Base-by-base conservation (phyloP, 345 rosid species). In the Eucalyptus grandis region DNA sequence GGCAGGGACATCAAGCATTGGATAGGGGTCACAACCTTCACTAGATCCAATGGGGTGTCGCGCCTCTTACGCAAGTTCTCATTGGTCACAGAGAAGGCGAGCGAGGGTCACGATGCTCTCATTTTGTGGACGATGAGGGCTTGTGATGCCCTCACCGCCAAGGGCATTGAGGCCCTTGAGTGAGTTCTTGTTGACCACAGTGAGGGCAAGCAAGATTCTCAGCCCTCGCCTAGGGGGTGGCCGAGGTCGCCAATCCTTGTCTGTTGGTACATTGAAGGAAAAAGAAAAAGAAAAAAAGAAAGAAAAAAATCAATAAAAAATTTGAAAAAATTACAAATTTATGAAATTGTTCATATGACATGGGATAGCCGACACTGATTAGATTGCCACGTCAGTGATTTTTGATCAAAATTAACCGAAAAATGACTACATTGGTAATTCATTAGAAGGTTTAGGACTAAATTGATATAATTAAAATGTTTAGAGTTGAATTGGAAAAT, bases 371-470 rank as follows among this genome's bases (percentile, higher is more conserved):
- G 1, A 13, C 4, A 13, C 6, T 60, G 34, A 60, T 13, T 60
- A 27, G 69, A 60, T 24, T 0, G 34, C 4, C 31, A 60, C 1
- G 8, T 27, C 1, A 60, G 4, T 30, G 34, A 60, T 60, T 27
- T 60, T 11, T 8, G 0, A 13, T 30, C 16, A 60, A 60, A 60
- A 30, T 60, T 60, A 60, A 4, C 8, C 9, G 9, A 60, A 60
- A 60, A 60, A 60, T 27, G 34, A 27, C 15, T 60, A 60, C 16
- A 27, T 27, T 60, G 4, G 8, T 60, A 60, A 60, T 60, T 27
- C 15, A 0, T 60, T 60, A 60, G 12, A 27, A 27, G 0, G 2
- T 60, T 60, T 60, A 60, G 0, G 16, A 27, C 15, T 60, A 60
- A 27, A 60, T 60, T 60, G 4, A 60, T 8, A 60, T 53, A 21